Conservation (phyloP, 192 early-diverging fungal species). For the Gorgonomyces haynaldii region DNA sequence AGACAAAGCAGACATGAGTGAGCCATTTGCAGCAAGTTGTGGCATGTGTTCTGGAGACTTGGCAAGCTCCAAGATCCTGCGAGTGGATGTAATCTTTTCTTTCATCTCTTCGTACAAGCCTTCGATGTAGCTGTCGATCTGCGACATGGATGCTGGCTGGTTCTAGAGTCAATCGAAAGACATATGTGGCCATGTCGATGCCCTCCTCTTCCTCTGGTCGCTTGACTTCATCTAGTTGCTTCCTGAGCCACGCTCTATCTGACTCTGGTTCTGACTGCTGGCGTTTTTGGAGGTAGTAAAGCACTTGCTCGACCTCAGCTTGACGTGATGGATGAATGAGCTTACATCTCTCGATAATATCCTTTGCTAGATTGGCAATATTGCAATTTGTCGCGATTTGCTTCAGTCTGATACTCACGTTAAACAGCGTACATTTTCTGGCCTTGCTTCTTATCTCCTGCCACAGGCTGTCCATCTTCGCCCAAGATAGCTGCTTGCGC, state of each 20-base stretch:
- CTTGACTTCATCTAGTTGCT: slow-evolving; percentile 20
- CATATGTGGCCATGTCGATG: not conserved
- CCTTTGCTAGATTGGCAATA: slow-evolving; percentile 22
- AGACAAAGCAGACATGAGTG: slow-evolving; percentile 34
- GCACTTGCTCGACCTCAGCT: slow-evolving; percentile 24
- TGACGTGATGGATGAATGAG: slow-evolving; percentile 30
- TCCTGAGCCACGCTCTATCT: slow-evolving; percentile 16
- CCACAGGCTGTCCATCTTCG: slow-evolving; percentile 28
- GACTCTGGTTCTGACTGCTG: slow-evolving; percentile 7
- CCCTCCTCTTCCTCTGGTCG: not conserved
- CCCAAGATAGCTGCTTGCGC: slow-evolving; percentile 28
- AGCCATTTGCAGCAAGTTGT: slow-evolving; percentile 28
- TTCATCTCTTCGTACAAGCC: slow-evolving; percentile 43
- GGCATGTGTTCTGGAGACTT: slow-evolving; percentile 34
- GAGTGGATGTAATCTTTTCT: slow-evolving; percentile 35
- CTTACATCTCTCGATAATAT: slow-evolving; percentile 41
- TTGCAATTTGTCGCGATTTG: slow-evolving; percentile 16
- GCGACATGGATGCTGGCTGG: slow-evolving; percentile 21
- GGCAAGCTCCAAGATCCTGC: slow-evolving; percentile 32
- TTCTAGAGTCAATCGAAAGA: not conserved
- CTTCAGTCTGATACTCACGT: slow-evolving; percentile 25
- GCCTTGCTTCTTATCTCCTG: slow-evolving; percentile 24
- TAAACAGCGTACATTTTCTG: slow-evolving; percentile 33
- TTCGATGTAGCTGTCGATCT: slow-evolving; percentile 39
- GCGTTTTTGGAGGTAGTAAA: slow-evolving; percentile 30